phyloP scores from a whole-genome alignment of 2,329 filamentous ascomycete genomes.

The Colletotrichum sp. region DNA sequence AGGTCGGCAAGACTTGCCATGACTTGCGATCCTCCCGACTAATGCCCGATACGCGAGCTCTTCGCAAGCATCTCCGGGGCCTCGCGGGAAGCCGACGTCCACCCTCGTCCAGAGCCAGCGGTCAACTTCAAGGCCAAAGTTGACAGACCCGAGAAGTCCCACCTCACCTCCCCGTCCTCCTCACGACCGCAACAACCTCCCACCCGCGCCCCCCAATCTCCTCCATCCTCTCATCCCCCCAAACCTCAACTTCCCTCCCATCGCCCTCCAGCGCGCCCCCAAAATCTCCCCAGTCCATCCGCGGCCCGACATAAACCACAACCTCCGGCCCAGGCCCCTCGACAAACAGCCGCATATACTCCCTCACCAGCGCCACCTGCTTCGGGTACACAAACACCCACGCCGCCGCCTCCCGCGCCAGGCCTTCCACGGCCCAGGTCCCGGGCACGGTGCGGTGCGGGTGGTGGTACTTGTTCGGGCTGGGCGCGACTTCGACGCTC shows the following conservation, averaged over 20 bases:
- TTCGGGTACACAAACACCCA: conserved; percentile 40
- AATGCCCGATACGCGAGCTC: neutral
- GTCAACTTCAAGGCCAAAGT: too few species aligned
- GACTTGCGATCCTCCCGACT: neutral
- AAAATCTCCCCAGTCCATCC: conserved; percentile 14
- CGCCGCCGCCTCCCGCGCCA: conserved; percentile 26
- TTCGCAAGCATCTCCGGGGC: neutral
- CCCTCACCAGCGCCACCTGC: conserved; percentile 28
- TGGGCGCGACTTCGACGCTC: conserved; percentile 15
- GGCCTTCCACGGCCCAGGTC: conserved; percentile 32
- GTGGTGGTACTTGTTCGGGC: neutral
- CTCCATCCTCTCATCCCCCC: conserved; percentile 7
- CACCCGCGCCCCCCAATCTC: neutral
- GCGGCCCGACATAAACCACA: conserved; percentile 5
- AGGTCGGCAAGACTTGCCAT: neutral
- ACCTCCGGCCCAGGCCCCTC: neutral
- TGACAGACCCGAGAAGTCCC: too few species aligned
- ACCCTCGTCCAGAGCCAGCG: too few species aligned
- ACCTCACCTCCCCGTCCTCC: neutral
- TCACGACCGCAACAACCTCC: conserved; percentile 6
- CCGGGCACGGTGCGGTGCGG: conserved; percentile 31
- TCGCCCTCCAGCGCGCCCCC: neutral
- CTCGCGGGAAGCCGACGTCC: too few species aligned
- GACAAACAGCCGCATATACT: conserved; percentile 25
- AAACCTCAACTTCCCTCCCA: neutral